These are phyloP conservation scores for Mycena metata DNA, from an alignment of 768 basidiomycete species.

Conservation along the genomic window DNA sequence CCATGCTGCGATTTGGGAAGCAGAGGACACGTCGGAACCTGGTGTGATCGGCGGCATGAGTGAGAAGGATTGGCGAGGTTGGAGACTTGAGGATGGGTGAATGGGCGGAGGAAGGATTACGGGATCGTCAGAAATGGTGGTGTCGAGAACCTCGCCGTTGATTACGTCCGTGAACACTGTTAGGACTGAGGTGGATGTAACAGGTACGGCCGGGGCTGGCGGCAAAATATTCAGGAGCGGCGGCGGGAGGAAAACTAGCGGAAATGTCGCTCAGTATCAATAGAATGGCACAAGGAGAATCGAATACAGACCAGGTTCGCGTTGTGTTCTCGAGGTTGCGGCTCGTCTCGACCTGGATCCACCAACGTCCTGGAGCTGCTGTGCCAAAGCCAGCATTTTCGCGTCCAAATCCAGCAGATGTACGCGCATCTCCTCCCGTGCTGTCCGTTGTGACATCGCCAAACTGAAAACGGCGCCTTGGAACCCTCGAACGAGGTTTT, in stretches of 20 bases:
- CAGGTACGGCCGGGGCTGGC: neutral
- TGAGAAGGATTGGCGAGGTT: neutral
- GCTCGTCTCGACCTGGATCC: neutral
- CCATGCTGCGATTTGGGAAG: conserved; percentile 14
- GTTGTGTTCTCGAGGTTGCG: neutral
- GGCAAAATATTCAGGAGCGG: neutral
- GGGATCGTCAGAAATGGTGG: too few species aligned
- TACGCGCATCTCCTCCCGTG: neutral
- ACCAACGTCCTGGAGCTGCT: neutral
- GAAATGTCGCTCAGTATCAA: neutral
- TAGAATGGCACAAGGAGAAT: neutral
- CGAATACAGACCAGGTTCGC: neutral
- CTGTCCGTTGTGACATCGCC: conserved; percentile 1
- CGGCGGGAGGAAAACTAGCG: conserved; percentile 5
- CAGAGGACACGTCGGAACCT: neutral
- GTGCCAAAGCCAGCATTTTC: neutral
- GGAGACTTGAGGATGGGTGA: too few species aligned
- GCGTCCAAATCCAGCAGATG: conserved; percentile 6
- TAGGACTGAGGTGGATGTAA: neutral
- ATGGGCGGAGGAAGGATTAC: too few species aligned
- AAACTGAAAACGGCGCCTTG: conserved; percentile 9
- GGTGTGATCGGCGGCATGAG: neutral
- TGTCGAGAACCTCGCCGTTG: too few species aligned
- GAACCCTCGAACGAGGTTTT: conserved; percentile 20
- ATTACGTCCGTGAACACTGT: too few species aligned